Percentiles rank a stretch among this genome's conserved stretches.
Conservation (phyloP, 352 stramenopile genomes). For the Nothophytophthora sp. region DNA sequence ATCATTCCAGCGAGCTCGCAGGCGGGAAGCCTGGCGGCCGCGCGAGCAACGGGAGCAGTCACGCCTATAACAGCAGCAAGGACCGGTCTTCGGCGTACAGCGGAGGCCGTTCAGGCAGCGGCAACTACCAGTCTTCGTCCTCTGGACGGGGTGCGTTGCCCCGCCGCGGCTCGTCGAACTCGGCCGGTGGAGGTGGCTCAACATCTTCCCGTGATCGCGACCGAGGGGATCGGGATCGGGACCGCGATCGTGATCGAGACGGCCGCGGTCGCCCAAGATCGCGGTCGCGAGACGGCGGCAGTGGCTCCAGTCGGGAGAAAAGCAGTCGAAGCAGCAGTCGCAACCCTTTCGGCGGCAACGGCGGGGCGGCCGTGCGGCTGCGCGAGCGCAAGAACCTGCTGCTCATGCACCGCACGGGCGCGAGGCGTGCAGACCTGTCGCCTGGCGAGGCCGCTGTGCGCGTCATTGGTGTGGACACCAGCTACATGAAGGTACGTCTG, state of each 20-base stretch:
- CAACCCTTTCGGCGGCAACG: conserved; percentile 43
- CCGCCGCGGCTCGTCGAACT: conserved; percentile 51
- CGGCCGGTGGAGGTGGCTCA: conserved; percentile 16
- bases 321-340: conserved; percentile 28
- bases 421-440: conserved; percentile 45
- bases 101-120: conserved; percentile 9
- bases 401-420: conserved; percentile 70
- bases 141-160: conserved; percentile 30
- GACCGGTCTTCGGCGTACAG: conserved; percentile 25
- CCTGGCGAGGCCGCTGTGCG: conserved; percentile 49
- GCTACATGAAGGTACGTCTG: conserved; percentile 79
- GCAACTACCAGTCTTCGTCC: conserved; percentile 25
- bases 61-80: conserved; percentile 23
- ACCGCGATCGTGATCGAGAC: too few relatives aligned
- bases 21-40: conserved; percentile 19
- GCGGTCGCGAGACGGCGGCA: conserved; percentile 34
- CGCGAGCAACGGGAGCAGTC: conserved; percentile 1
- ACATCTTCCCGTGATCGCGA: conserved; percentile 32
- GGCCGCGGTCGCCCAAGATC: conserved; percentile 36
- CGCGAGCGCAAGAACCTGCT: conserved; percentile 76
- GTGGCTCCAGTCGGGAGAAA: conserved; percentile 18
- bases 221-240: too few relatives aligned
- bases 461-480: conserved; percentile 65
- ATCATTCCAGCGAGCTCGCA: too few relatives aligned
- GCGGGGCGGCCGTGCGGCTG: conserved; percentile 53